Percentiles rank a stretch among this genome's conserved stretches.
Conservation (phyloP, 129 eudicot species). For the Pulicaria dysenterica region DNA sequence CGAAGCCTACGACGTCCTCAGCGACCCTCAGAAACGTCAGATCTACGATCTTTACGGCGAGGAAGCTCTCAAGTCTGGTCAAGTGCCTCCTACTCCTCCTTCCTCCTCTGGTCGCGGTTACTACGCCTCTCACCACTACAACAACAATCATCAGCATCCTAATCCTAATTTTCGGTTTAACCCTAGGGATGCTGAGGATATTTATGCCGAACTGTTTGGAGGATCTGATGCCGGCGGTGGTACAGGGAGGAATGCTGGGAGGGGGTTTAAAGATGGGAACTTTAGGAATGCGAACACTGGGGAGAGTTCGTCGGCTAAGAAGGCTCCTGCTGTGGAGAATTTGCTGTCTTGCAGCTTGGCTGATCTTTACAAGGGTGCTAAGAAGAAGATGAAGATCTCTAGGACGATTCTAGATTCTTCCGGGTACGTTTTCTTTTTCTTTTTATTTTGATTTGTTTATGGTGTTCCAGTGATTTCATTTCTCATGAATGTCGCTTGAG, state of each 20-base stretch:
- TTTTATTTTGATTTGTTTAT: not conserved
- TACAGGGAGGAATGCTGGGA: conserved; percentile 31
- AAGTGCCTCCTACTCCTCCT: conserved; percentile 63
- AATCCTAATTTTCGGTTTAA: conserved; percentile 68
- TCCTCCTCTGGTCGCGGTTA: conserved; percentile 42
- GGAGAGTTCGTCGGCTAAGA: conserved; percentile 49
- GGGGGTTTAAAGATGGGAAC: conserved; percentile 47
- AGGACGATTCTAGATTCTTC: conserved; percentile 52
- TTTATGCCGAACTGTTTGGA: conserved; percentile 75
- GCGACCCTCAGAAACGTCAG: conserved; percentile 96
- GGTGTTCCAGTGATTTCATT: not conserved
- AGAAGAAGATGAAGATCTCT: conserved; percentile 83
- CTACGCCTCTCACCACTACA: conserved; percentile 24
- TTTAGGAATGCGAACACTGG: conserved; percentile 40
- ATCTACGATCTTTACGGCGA: conserved; percentile 97
- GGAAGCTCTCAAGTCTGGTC: conserved; percentile 88
- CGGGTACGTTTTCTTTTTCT: conserved; percentile 43
- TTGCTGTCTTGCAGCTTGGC: conserved; percentile 60
- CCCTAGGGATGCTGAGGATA: conserved; percentile 90
- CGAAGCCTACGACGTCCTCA: conserved; percentile 87
- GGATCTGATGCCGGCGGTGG: conserved; percentile 39
- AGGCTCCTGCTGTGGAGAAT: conserved; percentile 78
- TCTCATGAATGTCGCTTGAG: not conserved
- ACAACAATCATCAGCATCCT: conserved; percentile 39
- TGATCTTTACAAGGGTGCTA: conserved; percentile 71